Percentiles rank a stretch among this genome's conserved stretches.
Evolutionary conservation across 768 basidiomycete genomes (phyloP).

Genomic region (Mycena chlorophos): DNA sequence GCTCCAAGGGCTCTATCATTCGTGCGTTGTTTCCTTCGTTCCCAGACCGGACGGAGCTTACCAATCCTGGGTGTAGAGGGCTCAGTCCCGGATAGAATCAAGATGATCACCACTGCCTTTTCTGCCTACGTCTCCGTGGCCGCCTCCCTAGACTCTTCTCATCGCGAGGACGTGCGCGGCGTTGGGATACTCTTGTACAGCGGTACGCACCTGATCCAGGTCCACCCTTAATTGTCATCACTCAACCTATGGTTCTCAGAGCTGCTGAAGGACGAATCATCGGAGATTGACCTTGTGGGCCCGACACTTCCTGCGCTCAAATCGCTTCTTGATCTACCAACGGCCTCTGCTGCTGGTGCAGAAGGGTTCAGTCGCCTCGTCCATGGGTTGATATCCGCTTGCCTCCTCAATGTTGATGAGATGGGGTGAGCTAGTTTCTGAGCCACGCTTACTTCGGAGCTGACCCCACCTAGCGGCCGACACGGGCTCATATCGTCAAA

Average conservation of each 20-base stretch:
- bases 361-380: constrained; percentile 61
- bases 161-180: constrained; percentile 75
- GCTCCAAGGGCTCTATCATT: constrained; percentile 49
- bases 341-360: constrained; percentile 40
- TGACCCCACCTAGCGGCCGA: constrained; percentile 52
- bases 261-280: constrained; percentile 82
- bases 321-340: constrained; percentile 59
- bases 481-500: constrained; percentile 71
- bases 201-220: no score
- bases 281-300: constrained; percentile 75
- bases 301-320: constrained; percentile 83
- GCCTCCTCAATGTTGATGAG: constrained; percentile 83
- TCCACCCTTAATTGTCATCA: not conserved
- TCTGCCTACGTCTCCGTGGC: constrained; percentile 61
- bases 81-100: constrained; percentile 54
- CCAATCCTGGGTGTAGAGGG: constrained; percentile 49
- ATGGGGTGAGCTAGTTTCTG: constrained; percentile 65
- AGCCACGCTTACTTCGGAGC: not conserved
- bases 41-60: not conserved
- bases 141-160: constrained; percentile 50
- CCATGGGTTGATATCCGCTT: constrained; percentile 83
- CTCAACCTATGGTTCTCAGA: constrained; percentile 41
- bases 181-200: constrained; percentile 79
- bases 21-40: constrained; percentile 38
- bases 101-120: constrained; percentile 65